Base-by-base conservation (phyloP, 2,329 filamentous ascomycete species). In the Ophiocordyceps sinensis region DNA sequence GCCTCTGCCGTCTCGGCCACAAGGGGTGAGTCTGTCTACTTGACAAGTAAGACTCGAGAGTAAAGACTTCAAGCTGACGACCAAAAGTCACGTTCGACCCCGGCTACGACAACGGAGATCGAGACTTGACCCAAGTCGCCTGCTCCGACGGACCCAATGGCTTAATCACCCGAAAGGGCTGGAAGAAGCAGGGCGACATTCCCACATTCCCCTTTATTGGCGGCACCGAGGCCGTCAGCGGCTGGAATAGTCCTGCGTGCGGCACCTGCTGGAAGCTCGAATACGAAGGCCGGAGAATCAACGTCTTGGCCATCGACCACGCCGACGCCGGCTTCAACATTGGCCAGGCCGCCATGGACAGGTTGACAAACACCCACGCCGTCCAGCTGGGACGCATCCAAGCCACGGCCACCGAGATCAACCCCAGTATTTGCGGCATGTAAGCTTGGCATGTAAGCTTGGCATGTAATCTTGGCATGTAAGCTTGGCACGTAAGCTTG, bases 131-230 rank as follows among this genome's bases (percentile, higher is more conserved):
- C 29, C 57, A 53, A 7, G 69, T 86, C 38, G 57, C 77, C 45
- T 85, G 81, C 71, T 81, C 75, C 28, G 75, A 85, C 53, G 81
- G 81, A 41, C 37, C 46, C 45, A 79, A 84, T 60, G 81, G 81
- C 43, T 68, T 85, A 46, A 73, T 74, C 47, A 76, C 71, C 51
- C 70, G 66, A 51, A 75, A 75, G 63, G 65, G 66, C 50, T 82
- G 73, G 73, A 54, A 61, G 40, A 75, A 61, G 1, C 72, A 77
- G 58, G 66, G 66, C 41, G 52, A 66, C 28, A 57, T 76, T 48
- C 63, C 65, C 14, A 46, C 48, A 26, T 77, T 73, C 60, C 68
- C 72, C 28, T 64, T 68, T 57, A 68, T 80, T 44, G 77, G 72
- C 30, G 77, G 72, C 26, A 61, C 64, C 17, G 59, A 65, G 8